A percentile compares a stretch with the other conserved stretches of the same genome.
Evolutionary conservation across 805 yeast genomes (phyloP).

Genomic region (Wickerhamomyces bovis): DNA sequence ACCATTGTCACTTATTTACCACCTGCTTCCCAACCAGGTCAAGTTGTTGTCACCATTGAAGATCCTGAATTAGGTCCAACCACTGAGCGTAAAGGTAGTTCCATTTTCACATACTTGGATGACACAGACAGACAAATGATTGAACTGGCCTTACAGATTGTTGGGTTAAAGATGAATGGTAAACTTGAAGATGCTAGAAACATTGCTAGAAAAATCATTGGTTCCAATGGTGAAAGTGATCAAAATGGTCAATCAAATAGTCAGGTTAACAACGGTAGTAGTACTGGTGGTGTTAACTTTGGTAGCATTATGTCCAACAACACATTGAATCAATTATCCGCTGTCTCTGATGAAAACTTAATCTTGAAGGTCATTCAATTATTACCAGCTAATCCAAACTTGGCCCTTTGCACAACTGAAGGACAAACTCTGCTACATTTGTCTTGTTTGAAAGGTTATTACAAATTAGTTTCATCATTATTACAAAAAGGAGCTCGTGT

Average conservation of each 20-base stretch:
- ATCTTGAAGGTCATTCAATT: conserved; percentile 51
- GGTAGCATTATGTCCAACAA: conserved; percentile 4
- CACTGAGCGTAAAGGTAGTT: conserved; percentile 16
- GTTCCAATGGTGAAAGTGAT: conserved; percentile 38
- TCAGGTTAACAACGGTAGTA: conserved; percentile 9
- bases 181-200: conserved; percentile 90
- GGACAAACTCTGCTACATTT: conserved; percentile 89
- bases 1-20: conserved; percentile 93
- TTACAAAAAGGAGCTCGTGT: conserved; percentile 61
- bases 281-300: too few relatives aligned
- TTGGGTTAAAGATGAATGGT: conserved; percentile 96
- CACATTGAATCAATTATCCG: conserved; percentile 3
- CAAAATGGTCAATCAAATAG: conserved; percentile 13
- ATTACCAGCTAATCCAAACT: conserved; percentile 67
- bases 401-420: conserved; percentile 74
- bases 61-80: conserved; percentile 33
- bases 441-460: conserved; percentile 72
- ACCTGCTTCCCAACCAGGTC: conserved; percentile 85
- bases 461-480: conserved; percentile 53
- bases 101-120: conserved; percentile 83
- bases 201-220: conserved; percentile 87
- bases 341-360: conserved; percentile 30
- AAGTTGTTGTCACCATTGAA: conserved; percentile 82
- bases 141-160: conserved; percentile 93
- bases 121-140: conserved; percentile 93